phyloP scores from a whole-genome alignment of 2,329 filamentous ascomycete genomes.

The Fusarium pseudoanthophilum region DNA sequence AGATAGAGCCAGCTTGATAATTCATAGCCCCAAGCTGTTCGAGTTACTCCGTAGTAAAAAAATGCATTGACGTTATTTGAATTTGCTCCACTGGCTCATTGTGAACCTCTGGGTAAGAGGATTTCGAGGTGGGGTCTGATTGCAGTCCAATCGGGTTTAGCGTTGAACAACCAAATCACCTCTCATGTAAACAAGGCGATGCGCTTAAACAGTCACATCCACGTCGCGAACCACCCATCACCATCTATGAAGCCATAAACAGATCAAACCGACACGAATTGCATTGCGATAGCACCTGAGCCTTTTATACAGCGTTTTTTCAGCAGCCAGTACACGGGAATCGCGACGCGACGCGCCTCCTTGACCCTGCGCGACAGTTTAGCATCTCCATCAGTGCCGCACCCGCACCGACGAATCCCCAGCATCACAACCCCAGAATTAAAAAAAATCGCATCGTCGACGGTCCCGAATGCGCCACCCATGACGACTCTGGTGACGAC shows the following conservation, averaged over 20 bases:
- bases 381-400: constrained; percentile 11
- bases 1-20: not conserved
- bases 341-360: constrained; percentile 39
- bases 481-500: constrained; percentile 77
- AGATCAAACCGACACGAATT: constrained; percentile 30
- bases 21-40: not conserved
- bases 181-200: constrained; percentile 47
- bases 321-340: not conserved
- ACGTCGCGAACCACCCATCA: constrained; percentile 42
- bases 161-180: constrained; percentile 34
- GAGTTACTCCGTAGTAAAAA: not conserved
- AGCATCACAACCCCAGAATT: constrained; percentile 28
- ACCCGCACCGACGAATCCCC: constrained; percentile 26
- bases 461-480: constrained; percentile 60
- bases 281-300: not conserved
- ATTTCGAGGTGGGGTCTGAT: constrained; percentile 32
- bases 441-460: constrained; percentile 36
- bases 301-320: not conserved
- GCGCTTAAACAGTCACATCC: constrained; percentile 42
- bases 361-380: constrained; percentile 24
- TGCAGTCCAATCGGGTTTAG: constrained; percentile 34
- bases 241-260: constrained; percentile 27
- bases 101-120: not conserved
- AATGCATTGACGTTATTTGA: constrained; percentile 26
- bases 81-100: not conserved